A percentile compares a stretch with the other conserved stretches of the same genome.
Conservation (phyloP, 805 yeast genomes). For the Candida dendrica region DNA sequence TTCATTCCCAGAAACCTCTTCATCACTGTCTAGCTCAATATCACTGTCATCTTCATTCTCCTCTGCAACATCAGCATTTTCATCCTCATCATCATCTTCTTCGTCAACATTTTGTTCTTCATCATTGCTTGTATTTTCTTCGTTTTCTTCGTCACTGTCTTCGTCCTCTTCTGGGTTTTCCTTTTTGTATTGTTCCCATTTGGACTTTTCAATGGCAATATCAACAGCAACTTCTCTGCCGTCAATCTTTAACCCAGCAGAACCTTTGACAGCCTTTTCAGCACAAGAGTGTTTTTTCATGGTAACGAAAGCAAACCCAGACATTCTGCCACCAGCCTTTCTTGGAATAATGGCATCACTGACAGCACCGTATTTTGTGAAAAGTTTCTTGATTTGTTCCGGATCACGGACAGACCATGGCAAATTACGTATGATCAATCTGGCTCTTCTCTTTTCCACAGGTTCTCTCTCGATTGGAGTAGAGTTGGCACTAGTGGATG, state of each 20-base stretch:
- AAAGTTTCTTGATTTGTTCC: conserved; percentile 58
- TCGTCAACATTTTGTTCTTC: conserved; percentile 25
- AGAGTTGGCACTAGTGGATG: conserved; percentile 1
- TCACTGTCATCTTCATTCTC: conserved; percentile 19
- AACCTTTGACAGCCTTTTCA: conserved; percentile 68
- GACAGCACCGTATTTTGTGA: conserved; percentile 77
- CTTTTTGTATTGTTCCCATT: conserved; percentile 61
- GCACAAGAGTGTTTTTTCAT: conserved; percentile 79
- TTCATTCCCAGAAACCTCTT: conserved; percentile 23
- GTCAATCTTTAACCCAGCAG: conserved; percentile 69
- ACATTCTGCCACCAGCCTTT: conserved; percentile 80
- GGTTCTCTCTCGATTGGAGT: conserved; percentile 21
- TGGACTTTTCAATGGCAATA: conserved; percentile 82
- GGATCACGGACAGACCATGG: conserved; percentile 94
- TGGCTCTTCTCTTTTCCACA: conserved; percentile 74
- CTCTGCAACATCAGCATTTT: conserved; percentile 22
- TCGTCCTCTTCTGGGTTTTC: conserved; percentile 34
- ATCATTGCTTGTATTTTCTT: conserved; percentile 30
- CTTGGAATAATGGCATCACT: conserved; percentile 85
- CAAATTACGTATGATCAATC: conserved; percentile 82
- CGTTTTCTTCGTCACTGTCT: conserved; percentile 31
- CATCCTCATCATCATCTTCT: conserved; percentile 25
- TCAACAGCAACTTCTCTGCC: conserved; percentile 93
- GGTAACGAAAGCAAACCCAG: conserved; percentile 92
- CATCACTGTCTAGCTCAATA: conserved; percentile 26